Evolutionary conservation across 2,329 filamentous ascomycete genomes (phyloP), one percentile per base, ranked within the genome.

Genomic region (Colletotrichum magnum): DNA sequence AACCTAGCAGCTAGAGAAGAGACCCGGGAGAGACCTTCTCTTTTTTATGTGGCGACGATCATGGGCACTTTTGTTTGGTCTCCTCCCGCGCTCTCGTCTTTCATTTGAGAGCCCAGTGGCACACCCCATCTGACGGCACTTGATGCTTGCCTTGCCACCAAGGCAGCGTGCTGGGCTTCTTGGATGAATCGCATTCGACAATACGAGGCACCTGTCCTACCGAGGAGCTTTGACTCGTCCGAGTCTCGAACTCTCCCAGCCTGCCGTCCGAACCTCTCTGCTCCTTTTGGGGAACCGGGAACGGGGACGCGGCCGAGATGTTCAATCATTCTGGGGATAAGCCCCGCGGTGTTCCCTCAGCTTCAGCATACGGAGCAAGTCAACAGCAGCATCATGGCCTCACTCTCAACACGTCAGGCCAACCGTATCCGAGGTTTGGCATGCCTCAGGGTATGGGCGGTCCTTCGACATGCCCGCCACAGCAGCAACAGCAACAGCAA

Each of bases 191-290:
- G 68, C 47, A 68, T 68, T 70, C 58, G 68, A 70, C 64, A 64
- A 70, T 64, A 68, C 64, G 53, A 70, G 64, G 68, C 66, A 69
- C 62, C 74, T 81, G 79, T 78, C 75, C 75, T 72, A 75, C 73
- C 77, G 75, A 77, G 77, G 78, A 78, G 77, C 74, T 76, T 79
- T 77, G 79, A 80, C 77, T 79, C 76, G 77, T 74, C 75, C 78
- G 77, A 79, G 78, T 78, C 77, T 71, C 75, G 76, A 74, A 76
- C 74, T 77, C 75, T 78, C 72, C 68, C 72, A 76, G 78, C 77
- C 77, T 76, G 73, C 75, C 70, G 77, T 78, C 76, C 73, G 76
- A 75, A 74, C 32, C 32, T 77, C 71, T 59, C 69, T 71, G 73
- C 73, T 76, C 77, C 18, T 18, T 18, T 77, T 75, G 75, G 74